A percentile compares a stretch with the other conserved stretches of the same genome.
These are phyloP conservation scores for Neostapfia colusana DNA, from an alignment of 176 grass and related monocot genomes.

Conservation along the genomic window DNA sequence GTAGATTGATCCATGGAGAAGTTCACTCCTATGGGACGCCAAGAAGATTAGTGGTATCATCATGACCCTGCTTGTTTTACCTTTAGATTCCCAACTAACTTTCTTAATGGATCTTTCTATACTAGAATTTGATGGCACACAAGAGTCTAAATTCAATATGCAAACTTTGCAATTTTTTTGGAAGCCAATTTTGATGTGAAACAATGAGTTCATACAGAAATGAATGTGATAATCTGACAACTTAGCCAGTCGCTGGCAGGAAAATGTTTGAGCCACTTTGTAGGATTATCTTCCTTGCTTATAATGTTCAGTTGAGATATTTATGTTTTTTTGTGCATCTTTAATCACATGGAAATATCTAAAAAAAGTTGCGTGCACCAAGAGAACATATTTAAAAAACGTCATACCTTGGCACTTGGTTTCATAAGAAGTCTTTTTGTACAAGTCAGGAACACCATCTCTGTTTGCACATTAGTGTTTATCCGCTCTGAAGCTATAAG, in stretches of 20 bases:
- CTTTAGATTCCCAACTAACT: slow-evolving; percentile 5
- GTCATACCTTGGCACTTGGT: neutral
- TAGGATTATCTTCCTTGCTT: slow-evolving; percentile 7
- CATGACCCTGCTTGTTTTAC: neutral
- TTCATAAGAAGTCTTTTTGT: slow-evolving; percentile 14
- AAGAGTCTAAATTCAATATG: neutral
- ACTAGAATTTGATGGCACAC: neutral
- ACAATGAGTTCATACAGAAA: slow-evolving; percentile 11
- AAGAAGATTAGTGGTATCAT: slow-evolving; percentile 75
- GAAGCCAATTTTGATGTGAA: neutral
- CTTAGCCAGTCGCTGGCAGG: neutral
- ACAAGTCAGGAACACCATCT: neutral
- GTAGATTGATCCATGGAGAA: slow-evolving; percentile 73
- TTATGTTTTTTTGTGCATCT: slow-evolving; percentile 6
- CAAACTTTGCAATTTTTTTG: neutral
- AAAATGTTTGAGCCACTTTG: neutral
- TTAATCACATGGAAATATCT: neutral
- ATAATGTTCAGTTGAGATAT: neutral
- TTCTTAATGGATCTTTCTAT: slow-evolving; percentile 15
- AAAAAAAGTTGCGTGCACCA: neutral
- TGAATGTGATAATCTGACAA: slow-evolving; percentile 9
- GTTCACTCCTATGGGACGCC: slow-evolving; percentile 74
- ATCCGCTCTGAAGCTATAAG: slow-evolving; percentile 9
- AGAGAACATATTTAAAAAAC: neutral
- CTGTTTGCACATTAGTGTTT: slow-evolving; percentile 1